Evolutionary conservation across 2,329 filamentous ascomycete genomes (phyloP).

Genomic region (Colletotrichum aenigma): DNA sequence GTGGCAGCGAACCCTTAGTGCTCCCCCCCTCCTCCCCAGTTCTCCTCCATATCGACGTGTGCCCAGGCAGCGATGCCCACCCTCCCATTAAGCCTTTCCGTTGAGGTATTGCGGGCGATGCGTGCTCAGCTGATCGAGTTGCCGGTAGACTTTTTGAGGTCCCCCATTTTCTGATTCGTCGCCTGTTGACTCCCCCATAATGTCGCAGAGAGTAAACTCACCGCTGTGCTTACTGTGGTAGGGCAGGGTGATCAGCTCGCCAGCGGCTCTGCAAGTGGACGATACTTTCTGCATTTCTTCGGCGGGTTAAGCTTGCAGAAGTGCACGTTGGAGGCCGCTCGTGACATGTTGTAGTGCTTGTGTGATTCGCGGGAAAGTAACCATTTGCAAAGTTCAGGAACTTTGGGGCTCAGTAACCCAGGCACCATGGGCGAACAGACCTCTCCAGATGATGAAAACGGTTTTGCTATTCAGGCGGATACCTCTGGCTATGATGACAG

Average conservation of each 20-base stretch:
- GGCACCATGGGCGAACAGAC: neutral
- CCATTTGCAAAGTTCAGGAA: neutral
- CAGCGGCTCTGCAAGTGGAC: neutral
- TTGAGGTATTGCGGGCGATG: neutral
- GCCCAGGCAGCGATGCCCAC: neutral
- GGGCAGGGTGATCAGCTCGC: neutral
- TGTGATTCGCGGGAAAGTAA: neutral
- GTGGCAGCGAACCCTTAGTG: slow-evolving; percentile 18
- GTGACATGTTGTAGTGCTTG: neutral
- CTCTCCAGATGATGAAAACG: neutral
- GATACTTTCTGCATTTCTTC: neutral
- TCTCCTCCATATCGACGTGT: neutral
- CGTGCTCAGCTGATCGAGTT: neutral
- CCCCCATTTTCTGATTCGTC: neutral
- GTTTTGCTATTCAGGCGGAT: neutral
- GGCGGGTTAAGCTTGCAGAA: neutral
- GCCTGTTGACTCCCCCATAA: neutral
- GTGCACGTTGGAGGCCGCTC: neutral
- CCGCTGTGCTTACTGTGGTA: neutral
- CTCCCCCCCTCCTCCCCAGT: neutral
- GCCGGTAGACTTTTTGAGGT: neutral
- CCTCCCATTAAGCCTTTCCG: neutral
- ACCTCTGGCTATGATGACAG: neutral
- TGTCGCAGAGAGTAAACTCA: neutral
- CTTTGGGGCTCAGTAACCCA: neutral